Percentiles rank a stretch among this genome's conserved stretches.
Evolutionary conservation across 169 alveolate species (phyloP).

Genomic region (Eimeria maxima): DNA sequence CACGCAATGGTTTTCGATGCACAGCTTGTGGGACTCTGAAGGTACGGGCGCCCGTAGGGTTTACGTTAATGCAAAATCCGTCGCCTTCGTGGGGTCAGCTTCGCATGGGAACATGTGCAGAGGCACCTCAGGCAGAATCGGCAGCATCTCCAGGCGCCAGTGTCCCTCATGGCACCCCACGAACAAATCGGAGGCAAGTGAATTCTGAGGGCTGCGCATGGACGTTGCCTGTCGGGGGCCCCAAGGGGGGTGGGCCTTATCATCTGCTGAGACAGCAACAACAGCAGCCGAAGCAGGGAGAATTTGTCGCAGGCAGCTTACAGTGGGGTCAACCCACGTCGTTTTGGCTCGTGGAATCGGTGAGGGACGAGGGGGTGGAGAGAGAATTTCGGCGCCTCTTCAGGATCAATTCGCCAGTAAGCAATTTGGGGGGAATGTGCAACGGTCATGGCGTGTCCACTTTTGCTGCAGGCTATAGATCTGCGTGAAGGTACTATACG

Average conservation of each 20-base stretch:
- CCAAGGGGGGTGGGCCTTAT: constrained; percentile 31
- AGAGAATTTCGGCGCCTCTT: constrained; percentile 64
- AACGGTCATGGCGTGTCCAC: too few species aligned
- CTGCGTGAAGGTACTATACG: not conserved
- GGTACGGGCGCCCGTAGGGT: constrained; percentile 51
- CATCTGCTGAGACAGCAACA: constrained; percentile 53
- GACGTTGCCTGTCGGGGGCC: constrained; percentile 28
- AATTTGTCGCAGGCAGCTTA: constrained; percentile 52
- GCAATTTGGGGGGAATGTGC: not conserved
- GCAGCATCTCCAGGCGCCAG: not conserved
- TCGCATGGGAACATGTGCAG: constrained; percentile 51
- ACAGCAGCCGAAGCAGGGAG: constrained; percentile 44
- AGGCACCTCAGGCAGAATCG: constrained; percentile 45
- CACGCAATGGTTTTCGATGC: constrained; percentile 23
- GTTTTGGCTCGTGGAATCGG: constrained; percentile 73
- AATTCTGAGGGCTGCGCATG: constrained; percentile 36
- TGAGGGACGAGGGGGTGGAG: constrained; percentile 68
- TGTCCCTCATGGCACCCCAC: not conserved
- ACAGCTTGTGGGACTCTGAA: constrained; percentile 48
- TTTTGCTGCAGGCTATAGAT: not conserved
- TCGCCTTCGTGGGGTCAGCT: constrained; percentile 56
- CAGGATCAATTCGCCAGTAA: constrained; percentile 68
- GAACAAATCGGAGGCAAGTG: constrained; percentile 7
- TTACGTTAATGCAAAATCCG: not conserved
- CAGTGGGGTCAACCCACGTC: constrained; percentile 77